These are phyloP conservation scores for Penicillium verhagenii DNA, from an alignment of 495 filamentous ascomycete genomes.

Conservation along the genomic window DNA sequence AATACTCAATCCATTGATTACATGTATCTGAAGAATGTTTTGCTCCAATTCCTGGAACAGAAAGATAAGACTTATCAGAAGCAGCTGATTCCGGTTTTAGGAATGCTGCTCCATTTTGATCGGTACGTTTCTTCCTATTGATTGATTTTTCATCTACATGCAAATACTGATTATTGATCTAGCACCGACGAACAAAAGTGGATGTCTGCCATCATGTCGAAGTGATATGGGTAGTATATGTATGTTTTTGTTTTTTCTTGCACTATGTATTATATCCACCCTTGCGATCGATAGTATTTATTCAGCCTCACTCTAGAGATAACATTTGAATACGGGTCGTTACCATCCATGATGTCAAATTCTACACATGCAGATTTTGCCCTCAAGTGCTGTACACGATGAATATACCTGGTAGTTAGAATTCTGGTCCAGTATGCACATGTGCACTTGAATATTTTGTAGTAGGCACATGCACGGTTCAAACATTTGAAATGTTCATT, in stretches of 20 bases:
- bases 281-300: conserved; percentile 10
- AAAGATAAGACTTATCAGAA: conserved; percentile 87
- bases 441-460: too few relatives aligned
- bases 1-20: conserved; percentile 56
- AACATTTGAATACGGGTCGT: not conserved
- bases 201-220: conserved; percentile 72
- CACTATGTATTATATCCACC: conserved; percentile 19
- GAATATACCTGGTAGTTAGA: too few relatives aligned
- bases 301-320: not conserved
- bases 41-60: conserved; percentile 92
- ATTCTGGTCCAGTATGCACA: too few relatives aligned
- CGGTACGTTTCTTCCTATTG: conserved; percentile 52
- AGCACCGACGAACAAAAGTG: conserved; percentile 87
- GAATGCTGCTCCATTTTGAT: conserved; percentile 89
- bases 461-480: too few relatives aligned
- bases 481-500: too few relatives aligned
- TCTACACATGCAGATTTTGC: too few relatives aligned
- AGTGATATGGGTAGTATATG: conserved; percentile 15
- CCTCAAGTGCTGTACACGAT: too few relatives aligned
- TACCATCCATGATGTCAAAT: too few relatives aligned
- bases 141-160: not conserved
- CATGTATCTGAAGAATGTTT: conserved; percentile 91
- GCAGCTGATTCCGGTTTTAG: conserved; percentile 88
- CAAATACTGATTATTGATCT: not conserved
- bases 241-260: not conserved